A percentile compares a stretch with the other conserved stretches of the same genome.
Evolutionary conservation across 352 stramenopile genomes (phyloP).

Genomic region (Pythium periplocum): DNA sequence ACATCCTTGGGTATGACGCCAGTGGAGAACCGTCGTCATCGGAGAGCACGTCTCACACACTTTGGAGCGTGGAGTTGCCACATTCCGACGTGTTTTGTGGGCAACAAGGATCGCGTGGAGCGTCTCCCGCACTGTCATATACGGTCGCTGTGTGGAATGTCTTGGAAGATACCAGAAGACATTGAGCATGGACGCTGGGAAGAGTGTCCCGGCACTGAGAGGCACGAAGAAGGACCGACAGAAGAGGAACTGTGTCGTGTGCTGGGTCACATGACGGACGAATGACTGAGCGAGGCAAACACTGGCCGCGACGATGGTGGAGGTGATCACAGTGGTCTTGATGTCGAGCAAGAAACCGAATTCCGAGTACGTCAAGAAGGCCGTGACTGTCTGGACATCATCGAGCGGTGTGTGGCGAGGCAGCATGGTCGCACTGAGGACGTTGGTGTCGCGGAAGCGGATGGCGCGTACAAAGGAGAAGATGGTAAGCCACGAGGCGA

Average conservation of each 20-base stretch:
- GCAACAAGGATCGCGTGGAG: background rate
- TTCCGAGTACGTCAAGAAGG: conserved; percentile 6
- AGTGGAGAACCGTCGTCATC: background rate
- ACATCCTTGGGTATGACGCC: conserved; percentile 3
- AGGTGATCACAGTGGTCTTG: conserved; percentile 2
- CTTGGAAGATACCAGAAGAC: conserved; percentile 15
- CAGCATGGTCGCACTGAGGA: conserved; percentile 1
- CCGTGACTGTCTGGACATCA: background rate
- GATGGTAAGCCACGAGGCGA: conserved; percentile 19
- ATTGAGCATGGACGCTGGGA: conserved; percentile 7
- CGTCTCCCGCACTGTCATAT: background rate
- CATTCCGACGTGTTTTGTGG: background rate
- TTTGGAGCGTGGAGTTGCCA: conserved; percentile 1
- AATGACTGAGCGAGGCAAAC: background rate
- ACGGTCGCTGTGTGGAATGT: background rate
- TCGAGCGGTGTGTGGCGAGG: conserved; percentile 6
- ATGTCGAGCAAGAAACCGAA: conserved; percentile 12
- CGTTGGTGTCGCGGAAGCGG: conserved; percentile 10
- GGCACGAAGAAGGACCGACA: conserved; percentile 15
- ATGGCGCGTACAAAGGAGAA: conserved; percentile 15
- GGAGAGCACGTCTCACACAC: conserved; percentile 1
- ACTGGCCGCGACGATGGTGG: background rate
- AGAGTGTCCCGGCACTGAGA: conserved; percentile 12
- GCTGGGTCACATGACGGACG: background rate
- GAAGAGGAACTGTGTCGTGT: conserved; percentile 5